Base-by-base conservation (phyloP, 352 stramenopile genomes). In the Phytophthora syringae region DNA sequence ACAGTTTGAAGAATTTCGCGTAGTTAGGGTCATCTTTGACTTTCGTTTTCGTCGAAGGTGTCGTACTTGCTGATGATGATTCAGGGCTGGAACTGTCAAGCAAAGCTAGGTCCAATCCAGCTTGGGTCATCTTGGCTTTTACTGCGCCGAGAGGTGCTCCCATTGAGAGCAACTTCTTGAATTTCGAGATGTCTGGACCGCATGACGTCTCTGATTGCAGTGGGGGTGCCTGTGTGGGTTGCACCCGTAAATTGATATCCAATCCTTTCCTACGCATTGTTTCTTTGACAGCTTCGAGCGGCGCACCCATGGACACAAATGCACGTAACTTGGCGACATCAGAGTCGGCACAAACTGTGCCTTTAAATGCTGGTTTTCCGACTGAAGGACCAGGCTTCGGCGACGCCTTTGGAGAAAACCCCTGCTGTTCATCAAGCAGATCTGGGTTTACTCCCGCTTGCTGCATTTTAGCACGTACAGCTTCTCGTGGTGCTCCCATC, bases 301-400 rank as follows among this genome's bases (percentile, higher is more conserved):
- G 89, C 2, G 89, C 80, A 2, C 86, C 88, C 81, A 96, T 93
- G 0, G 72, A 75, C 1, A 93, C 59, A 75, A 98, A 84, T 66
- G 98, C 98, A 39, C 96, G 97, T 53, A 98, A 98, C 28, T 87
- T 86, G 5, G 73, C 74, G 43, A 89, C 45, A 40, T 88, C 77
- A 13, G 67, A 54, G 16, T 6, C 18, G 18, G 30, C 20, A 25
- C 51, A 34, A 27, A 44, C 48, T n/a, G 24, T 13, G 1, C 5
- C 10, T 34, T 56, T 7, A 39, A 16, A 27, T 0, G 49, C 12
- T 5, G 61, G 9, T 24, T 66, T 58, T 32, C 52, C 43, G 1
- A 56, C 2, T 16, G 42, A 32, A 44, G 24, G 10, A 32, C 49
- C 18, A 25, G 40, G 43, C n/a, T 48, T 72, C 7, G 54, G 52